These are phyloP conservation scores for Fragilaria crotonensis DNA, from an alignment of 108 stramenopile species.

Conservation along the genomic window DNA sequence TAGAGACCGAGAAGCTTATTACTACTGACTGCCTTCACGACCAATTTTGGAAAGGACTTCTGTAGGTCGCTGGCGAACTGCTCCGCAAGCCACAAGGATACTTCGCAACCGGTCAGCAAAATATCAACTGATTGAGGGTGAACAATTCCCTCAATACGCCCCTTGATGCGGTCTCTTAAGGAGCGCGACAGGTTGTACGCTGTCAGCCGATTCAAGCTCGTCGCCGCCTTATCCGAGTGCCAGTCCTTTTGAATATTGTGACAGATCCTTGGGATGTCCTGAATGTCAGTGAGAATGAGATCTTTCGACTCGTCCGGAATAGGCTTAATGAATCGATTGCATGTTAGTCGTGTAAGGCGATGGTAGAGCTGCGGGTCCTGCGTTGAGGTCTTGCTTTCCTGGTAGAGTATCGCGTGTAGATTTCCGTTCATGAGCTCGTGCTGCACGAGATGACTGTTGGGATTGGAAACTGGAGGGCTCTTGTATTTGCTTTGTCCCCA, in stretches of 20 bases:
- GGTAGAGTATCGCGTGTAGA: constrained; percentile 24
- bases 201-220: constrained; percentile 51
- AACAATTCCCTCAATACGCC: constrained; percentile 25
- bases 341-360: constrained; percentile 37
- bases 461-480: constrained; percentile 30
- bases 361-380: constrained; percentile 28
- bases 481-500: constrained; percentile 28
- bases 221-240: constrained; percentile 21
- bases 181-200: constrained; percentile 43
- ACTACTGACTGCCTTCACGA: constrained; percentile 46
- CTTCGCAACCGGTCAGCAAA: constrained; percentile 73
- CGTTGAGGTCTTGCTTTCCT: constrained; percentile 32
- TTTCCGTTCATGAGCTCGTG: constrained; percentile 42
- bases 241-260: constrained; percentile 54
- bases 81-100: constrained; percentile 76
- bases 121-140: constrained; percentile 43
- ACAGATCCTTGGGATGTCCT: constrained; percentile 47
- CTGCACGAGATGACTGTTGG: constrained; percentile 27
- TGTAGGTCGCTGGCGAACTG: constrained; percentile 75
- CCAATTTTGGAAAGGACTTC: constrained; percentile 63
- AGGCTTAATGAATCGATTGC: constrained; percentile 45
- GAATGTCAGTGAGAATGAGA: constrained; percentile 42
- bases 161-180: constrained; percentile 26
- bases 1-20: constrained; percentile 76
- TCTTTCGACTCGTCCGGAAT: constrained; percentile 26